Base-by-base conservation (phyloP, 2,329 filamentous ascomycete genomes). In the Colletotrichum theobromicola region DNA sequence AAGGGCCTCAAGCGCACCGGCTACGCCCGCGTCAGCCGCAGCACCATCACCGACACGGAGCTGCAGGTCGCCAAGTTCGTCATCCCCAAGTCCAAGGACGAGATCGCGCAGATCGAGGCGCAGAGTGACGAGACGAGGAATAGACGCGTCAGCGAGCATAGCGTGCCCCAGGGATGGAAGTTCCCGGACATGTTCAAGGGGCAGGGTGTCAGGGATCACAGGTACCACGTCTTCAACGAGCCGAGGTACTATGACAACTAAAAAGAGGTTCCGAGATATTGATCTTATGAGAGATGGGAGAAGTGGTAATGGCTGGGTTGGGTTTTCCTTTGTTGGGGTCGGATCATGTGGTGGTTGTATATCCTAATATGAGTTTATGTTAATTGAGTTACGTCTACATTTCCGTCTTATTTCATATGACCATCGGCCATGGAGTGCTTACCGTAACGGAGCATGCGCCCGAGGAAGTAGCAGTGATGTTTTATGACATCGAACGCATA, bases 1-100 rank as follows among this genome's bases (percentile, higher is more conserved):
- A 98, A 98, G 88, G 93, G 93, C 15, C 85, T 99, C 76, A 93
- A 93, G 84, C 90, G 96, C 76, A 93, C 94, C 0, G 96, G 95
- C 2, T 99, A 99, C 82, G 97, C 97, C 5, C 89, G 97, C 68
- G 93, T 99, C 67, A 96, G 94, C 79, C 90, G 97, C 79, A 93
- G 93, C 79, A 97, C 95, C 2, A 98, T 99, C 79, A 99, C 97
- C 15, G 97, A 99, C 82, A 99, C 97, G 3, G 97, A 99, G 85
- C 88, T 99, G 70, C 97, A 99, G 88, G 94, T 98, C 35, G 97
- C 95, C 79, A 98, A 98, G 84, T 98, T 99, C 84, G 91, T 96
- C 37, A 91, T 99, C 58, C 96, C 95, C 3, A 88, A 92, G 79
- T 89, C 90, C 1, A 89, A 92, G 62, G 90, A 90, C 18, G 91